Base-by-base conservation (phyloP, 2,329 filamentous ascomycete species). In the Scorias spongiosa region DNA sequence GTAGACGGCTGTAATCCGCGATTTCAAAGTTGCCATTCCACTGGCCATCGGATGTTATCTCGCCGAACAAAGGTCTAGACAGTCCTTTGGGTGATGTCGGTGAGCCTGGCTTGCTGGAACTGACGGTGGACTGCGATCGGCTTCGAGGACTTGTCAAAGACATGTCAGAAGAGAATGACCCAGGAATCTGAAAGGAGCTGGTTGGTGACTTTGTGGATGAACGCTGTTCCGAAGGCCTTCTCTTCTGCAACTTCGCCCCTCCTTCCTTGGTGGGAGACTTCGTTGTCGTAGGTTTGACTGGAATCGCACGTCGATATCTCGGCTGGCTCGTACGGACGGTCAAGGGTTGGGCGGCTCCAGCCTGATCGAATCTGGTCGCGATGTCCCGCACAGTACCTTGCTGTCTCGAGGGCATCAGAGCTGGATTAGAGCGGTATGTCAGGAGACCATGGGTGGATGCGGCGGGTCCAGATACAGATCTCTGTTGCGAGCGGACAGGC, bases 281-380 rank as follows among this genome's bases (percentile, higher is more conserved):
- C 40, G 45, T 49, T n/a, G 57, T 55, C 32, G 54, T 54, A 34
- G 49, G 48, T 36, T 50, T 49, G 41, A 51, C 48, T 18, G 42
- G 51, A 41, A 46, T 53, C 42, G 18, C 46, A 18, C 51, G 50
- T 43, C 49, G 48, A 42, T 55, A 53, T 26, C 50, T 48, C 17
- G 58, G 55, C 44, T 54, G 53, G 29, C 44, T 51, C 10, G 53
- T 53, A 38, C 48, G 50, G 18, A 50, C 44, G 28, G 53, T 48
- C 12, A 47, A 30, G n/a, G 49, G 48, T 41, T 44, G 48, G 12
- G 39, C 38, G 26, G 37, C 45, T 26, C 48, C 49, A 11, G 44
- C 46, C 56, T 80, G 76, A 61, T 89, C 83, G 64, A 89, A 91
- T 44, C 75, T 79, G 62, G 80, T 84, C 55, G 84, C 79, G 49